A percentile compares a stretch with the other conserved stretches of the same genome.
Evolutionary conservation across 192 early-diverging fungal species (phyloP).

Genomic region (Bifiguratus adelaidae): DNA sequence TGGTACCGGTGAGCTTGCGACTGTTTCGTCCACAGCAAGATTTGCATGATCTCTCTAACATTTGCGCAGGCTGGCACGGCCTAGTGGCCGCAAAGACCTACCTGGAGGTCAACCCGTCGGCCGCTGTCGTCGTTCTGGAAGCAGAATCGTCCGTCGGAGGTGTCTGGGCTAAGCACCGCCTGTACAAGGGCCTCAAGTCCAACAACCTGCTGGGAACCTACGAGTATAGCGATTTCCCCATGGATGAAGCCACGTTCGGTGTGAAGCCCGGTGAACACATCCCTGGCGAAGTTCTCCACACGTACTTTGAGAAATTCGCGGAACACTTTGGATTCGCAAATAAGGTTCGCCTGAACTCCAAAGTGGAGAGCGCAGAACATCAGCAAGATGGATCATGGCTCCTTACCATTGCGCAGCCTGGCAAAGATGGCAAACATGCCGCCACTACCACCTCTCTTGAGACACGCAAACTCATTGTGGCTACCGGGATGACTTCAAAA

Average conservation of each 20-base stretch:
- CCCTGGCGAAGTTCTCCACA: constrained; percentile 1
- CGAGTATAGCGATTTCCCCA: constrained; percentile 1
- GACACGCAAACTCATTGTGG: constrained; percentile 1
- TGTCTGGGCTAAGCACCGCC: not conserved
- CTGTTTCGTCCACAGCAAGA: no score
- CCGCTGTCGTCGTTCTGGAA: not conserved
- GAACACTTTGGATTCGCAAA: constrained; percentile 3
- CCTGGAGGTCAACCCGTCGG: not conserved
- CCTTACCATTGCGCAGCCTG: not conserved
- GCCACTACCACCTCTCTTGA: not conserved
- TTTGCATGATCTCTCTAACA: not conserved
- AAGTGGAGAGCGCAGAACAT: not conserved
- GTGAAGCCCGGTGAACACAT: constrained; percentile 3
- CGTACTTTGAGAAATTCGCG: not conserved
- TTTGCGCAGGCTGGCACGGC: not conserved
- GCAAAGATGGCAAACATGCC: no score
- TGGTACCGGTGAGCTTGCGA: not conserved
- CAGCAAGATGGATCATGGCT: not conserved
- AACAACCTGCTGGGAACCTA: constrained; percentile 1
- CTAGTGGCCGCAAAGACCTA: constrained; percentile 1
- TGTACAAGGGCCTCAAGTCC: constrained; percentile 2
- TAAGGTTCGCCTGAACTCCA: constrained; percentile 1
- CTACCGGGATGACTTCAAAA: not conserved
- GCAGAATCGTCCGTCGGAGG: not conserved
- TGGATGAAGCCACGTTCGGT: not conserved